Evolutionary conservation across 306 rosid genomes (phyloP).

Genomic region (Sicyos edulis): DNA sequence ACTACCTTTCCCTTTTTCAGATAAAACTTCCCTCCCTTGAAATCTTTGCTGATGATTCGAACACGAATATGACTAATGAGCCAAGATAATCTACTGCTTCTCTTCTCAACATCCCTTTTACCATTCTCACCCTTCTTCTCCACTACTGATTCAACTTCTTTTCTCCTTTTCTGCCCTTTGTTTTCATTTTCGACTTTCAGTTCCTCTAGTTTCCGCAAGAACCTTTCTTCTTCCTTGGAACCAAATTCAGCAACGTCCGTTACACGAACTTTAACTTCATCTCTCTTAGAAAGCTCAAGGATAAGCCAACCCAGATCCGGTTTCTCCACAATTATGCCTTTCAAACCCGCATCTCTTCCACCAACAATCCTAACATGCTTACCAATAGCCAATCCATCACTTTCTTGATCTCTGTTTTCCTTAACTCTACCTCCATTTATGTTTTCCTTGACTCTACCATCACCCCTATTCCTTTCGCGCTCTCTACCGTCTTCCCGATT

Average conservation of each 20-base stretch:
- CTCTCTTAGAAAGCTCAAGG: constrained; percentile 35
- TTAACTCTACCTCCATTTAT: too few relatives aligned
- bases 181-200: constrained; percentile 27
- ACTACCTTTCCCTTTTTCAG: constrained; percentile 70
- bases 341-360: constrained; percentile 54
- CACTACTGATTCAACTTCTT: constrained; percentile 14
- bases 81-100: constrained; percentile 43
- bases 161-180: constrained; percentile 22
- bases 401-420: constrained; percentile 2
- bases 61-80: constrained; percentile 76
- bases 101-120: constrained; percentile 24
- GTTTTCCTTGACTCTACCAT: too few relatives aligned
- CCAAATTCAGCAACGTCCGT: constrained; percentile 51
- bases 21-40: constrained; percentile 65
- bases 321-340: constrained; percentile 42
- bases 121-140: constrained; percentile 18
- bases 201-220: constrained; percentile 52
- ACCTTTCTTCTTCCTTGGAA: constrained; percentile 58
- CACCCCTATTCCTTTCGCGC: too few relatives aligned
- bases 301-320: constrained; percentile 31
- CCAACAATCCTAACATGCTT: constrained; percentile 47
- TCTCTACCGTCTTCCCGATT: too few relatives aligned
- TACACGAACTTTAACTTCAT: constrained; percentile 31
- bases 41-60: constrained; percentile 51
- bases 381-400: constrained; percentile 22